Conservation (phyloP, 352 stramenopile species). For the Globisporangium cystogenes region DNA sequence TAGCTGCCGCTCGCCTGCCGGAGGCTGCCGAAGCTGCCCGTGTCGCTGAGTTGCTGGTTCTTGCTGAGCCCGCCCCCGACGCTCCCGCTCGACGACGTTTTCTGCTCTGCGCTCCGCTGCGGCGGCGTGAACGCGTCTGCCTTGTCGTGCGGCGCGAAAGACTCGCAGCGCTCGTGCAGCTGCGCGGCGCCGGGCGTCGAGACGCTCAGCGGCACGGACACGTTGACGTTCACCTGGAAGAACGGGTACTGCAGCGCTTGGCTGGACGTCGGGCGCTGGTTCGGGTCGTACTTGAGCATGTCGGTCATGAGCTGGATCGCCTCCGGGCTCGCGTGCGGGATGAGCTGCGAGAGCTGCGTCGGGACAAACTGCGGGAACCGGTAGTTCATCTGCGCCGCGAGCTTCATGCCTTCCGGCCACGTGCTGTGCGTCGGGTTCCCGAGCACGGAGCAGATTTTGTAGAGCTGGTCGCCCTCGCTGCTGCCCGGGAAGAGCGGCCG, state of each 20-base stretch:
- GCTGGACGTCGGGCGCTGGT: conserved; percentile 88
- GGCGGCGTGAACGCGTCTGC: conserved; percentile 49
- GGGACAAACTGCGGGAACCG: conserved; percentile 93
- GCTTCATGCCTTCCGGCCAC: conserved; percentile 94
- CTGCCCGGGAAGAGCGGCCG: conserved; percentile 96
- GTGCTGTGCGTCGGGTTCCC: conserved; percentile 86
- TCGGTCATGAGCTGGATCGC: conserved; percentile 91
- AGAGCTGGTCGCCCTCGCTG: conserved; percentile 96
- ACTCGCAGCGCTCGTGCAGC: conserved; percentile 38
- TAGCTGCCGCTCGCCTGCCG: conserved; percentile 20
- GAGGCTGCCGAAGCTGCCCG: conserved; percentile 34
- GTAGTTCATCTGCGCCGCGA: conserved; percentile 95
- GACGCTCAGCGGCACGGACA: conserved; percentile 61
- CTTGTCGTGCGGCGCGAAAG: conserved; percentile 23
- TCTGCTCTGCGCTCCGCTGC: conserved; percentile 37
- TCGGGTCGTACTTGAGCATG: conserved; percentile 92
- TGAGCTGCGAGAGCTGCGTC: conserved; percentile 83
- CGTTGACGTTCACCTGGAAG: conserved; percentile 88
- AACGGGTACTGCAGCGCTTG: conserved; percentile 95
- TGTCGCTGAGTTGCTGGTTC: conserved; percentile 46
- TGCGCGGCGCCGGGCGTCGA: conserved; percentile 47
- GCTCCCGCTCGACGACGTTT: conserved; percentile 36
- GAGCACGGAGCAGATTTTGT: conserved; percentile 96
- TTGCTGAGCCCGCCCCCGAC: conserved; percentile 30
- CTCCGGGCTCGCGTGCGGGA: conserved; percentile 88